A percentile compares a stretch with the other conserved stretches of the same genome.
Evolutionary conservation across 179 eudicot species (phyloP).

Genomic region (Amaranthus tricolor): DNA sequence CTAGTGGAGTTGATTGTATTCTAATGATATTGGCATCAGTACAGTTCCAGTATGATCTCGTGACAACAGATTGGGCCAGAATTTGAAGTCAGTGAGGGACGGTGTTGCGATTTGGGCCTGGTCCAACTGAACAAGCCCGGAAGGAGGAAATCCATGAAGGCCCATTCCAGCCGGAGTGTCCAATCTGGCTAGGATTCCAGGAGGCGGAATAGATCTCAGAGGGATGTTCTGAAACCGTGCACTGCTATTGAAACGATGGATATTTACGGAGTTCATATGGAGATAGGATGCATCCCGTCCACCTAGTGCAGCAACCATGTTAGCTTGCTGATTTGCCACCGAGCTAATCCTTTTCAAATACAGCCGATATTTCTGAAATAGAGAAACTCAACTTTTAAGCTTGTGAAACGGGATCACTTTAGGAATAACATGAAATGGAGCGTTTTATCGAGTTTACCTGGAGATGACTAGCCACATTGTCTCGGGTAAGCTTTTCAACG

Average conservation of each 20-base stretch:
- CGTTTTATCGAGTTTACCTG: constrained; percentile 43
- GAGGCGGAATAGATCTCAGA: constrained; percentile 38
- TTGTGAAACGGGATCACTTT: not conserved
- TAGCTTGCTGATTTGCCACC: constrained; percentile 58
- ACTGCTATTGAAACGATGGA: constrained; percentile 34
- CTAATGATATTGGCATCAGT: constrained; percentile 49
- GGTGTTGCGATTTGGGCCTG: constrained; percentile 37
- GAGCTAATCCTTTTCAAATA: constrained; percentile 57
- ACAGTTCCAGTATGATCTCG: constrained; percentile 43
- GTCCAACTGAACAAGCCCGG: constrained; percentile 45
- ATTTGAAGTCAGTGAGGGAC: constrained; percentile 31
- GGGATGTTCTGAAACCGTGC: constrained; percentile 40
- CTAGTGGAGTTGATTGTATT: constrained; percentile 44
- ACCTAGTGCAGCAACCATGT: constrained; percentile 61
- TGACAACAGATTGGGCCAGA: constrained; percentile 28
- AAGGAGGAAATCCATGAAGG: constrained; percentile 42
- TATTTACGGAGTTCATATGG: constrained; percentile 41
- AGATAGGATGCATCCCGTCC: constrained; percentile 37
- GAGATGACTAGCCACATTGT: constrained; percentile 96
- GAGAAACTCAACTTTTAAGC: not conserved
- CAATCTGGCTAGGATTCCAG: constrained; percentile 52
- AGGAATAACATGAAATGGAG: not conserved
- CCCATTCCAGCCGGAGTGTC: constrained; percentile 52
- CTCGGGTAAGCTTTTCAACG: constrained; percentile 82
- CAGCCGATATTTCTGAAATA: constrained; percentile 57